phyloP scores from a whole-genome alignment of 2,329 filamentous ascomycete genomes.

The Dactylonectria estremocensis region DNA sequence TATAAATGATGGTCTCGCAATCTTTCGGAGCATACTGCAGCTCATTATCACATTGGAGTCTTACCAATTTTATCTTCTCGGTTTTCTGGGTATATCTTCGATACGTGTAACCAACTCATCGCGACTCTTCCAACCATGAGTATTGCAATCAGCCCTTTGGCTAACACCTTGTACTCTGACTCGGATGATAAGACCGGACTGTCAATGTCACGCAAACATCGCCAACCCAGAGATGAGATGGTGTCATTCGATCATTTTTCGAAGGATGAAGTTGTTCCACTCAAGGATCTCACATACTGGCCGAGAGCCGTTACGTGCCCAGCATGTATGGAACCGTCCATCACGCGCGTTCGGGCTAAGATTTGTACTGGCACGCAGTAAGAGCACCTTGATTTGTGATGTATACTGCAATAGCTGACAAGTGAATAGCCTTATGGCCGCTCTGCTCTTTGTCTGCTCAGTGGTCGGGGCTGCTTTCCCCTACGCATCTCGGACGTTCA shows the following conservation, averaged over 20 bases:
- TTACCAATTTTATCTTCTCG: background rate
- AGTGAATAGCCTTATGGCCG: slow-evolving; percentile 37
- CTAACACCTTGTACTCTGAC: background rate
- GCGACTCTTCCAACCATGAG: background rate
- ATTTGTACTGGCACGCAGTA: slow-evolving; percentile 44
- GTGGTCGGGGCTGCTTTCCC: slow-evolving; percentile 37
- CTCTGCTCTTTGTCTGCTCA: slow-evolving; percentile 38
- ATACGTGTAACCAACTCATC: background rate
- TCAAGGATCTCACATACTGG: slow-evolving; percentile 42
- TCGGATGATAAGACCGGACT: slow-evolving; percentile 34
- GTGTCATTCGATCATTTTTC: slow-evolving; percentile 41
- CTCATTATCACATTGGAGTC: background rate
- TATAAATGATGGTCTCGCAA: background rate
- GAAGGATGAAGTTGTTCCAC: slow-evolving; percentile 34
- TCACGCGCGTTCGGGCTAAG: slow-evolving; percentile 42
- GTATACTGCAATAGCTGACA: background rate
- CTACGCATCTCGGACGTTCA: slow-evolving; percentile 39
- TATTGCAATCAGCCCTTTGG: background rate
- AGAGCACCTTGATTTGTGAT: background rate
- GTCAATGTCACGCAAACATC: background rate
- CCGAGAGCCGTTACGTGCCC: slow-evolving; percentile 41
- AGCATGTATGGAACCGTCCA: slow-evolving; percentile 40
- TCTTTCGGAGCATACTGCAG: background rate
- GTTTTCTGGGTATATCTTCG: background rate
- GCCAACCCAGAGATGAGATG: slow-evolving; percentile 9